A percentile compares a stretch with the other conserved stretches of the same genome.
Conservation (phyloP, 768 basidiomycete genomes). For the Omphalotus guepiniiformis region DNA sequence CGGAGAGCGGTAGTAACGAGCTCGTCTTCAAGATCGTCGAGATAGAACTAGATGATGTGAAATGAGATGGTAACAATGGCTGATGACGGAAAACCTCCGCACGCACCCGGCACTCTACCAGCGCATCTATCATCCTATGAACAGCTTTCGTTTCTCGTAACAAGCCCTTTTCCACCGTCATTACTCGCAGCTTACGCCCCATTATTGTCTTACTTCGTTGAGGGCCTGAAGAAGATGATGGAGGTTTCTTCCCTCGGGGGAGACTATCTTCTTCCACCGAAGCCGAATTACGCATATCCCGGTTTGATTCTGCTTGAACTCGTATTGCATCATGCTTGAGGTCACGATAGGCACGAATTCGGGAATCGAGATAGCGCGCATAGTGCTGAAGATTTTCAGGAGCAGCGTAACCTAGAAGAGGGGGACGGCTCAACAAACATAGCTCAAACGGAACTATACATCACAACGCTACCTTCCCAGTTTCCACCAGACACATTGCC, state of each 20-base stretch:
- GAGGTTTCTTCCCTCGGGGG: conserved; percentile 27
- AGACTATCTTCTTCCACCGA: conserved; percentile 57
- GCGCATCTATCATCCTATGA: conserved; percentile 82
- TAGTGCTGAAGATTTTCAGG: conserved; percentile 87
- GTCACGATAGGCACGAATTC: conserved; percentile 85
- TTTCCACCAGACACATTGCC: conserved; percentile 75
- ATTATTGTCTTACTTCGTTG: conserved; percentile 71
- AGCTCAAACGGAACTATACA: background rate
- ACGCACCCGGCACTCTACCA: conserved; percentile 85
- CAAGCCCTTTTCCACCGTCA: conserved; percentile 96
- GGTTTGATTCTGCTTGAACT: conserved; percentile 91
- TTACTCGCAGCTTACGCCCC: conserved; percentile 79
- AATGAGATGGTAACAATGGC: conserved; percentile 2
- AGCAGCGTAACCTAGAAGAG: conserved; percentile 66
- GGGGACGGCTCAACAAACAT: background rate
- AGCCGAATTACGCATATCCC: conserved; percentile 69
- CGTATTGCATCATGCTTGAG: conserved; percentile 92
- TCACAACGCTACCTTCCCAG: conserved; percentile 74
- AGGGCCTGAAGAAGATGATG: conserved; percentile 29
- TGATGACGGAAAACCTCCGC: conserved; percentile 2
- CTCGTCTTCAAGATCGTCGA: conserved; percentile 91
- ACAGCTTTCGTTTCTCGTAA: conserved; percentile 89
- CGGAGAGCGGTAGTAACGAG: conserved; percentile 82
- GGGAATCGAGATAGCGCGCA: conserved; percentile 81
- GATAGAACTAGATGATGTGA: conserved; percentile 71